These are phyloP conservation scores for Camillea tinctor DNA, from an alignment of 2,329 filamentous ascomycete genomes.

Conservation along the genomic window DNA sequence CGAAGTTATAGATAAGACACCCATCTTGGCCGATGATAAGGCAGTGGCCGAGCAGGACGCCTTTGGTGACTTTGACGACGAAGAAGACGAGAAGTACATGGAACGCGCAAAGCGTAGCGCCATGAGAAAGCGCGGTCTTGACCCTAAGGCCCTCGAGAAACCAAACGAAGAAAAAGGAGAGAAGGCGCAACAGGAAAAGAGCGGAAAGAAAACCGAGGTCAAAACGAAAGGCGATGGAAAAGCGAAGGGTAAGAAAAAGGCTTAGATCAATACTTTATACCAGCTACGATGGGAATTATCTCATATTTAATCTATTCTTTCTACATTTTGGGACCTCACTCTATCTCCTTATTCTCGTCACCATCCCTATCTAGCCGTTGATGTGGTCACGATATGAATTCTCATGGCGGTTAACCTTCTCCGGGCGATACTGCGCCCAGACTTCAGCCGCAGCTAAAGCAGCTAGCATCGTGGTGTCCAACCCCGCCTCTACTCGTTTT, in stretches of 20 bases:
- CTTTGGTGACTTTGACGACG: slow-evolving; percentile 74
- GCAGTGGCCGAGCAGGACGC: slow-evolving; percentile 42
- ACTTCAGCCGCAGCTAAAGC: slow-evolving; percentile 6
- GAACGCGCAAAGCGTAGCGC: slow-evolving; percentile 71
- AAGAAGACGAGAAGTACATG: slow-evolving; percentile 70
- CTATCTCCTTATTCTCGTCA: background rate
- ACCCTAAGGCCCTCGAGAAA: slow-evolving; percentile 60
- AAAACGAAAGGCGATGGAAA: slow-evolving; percentile 13
- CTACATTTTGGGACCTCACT: background rate
- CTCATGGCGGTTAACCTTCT: background rate
- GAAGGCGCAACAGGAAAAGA: slow-evolving; percentile 13
- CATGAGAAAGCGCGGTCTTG: slow-evolving; percentile 70
- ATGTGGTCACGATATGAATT: background rate
- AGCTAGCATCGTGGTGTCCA: background rate
- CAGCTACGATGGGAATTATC: slow-evolving; percentile 1
- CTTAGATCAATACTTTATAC: slow-evolving; percentile 9
- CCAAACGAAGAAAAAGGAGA: slow-evolving; percentile 34
- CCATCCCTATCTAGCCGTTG: background rate
- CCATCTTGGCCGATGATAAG: slow-evolving; percentile 51
- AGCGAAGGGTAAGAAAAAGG: slow-evolving; percentile 24
- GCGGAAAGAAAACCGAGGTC: slow-evolving; percentile 16
- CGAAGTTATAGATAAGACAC: slow-evolving; percentile 65
- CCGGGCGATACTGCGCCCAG: background rate
- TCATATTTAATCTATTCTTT: slow-evolving; percentile 3
- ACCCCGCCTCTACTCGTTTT: background rate